Percentiles rank a stretch among this genome's conserved stretches.
Conservation (phyloP, 495 filamentous ascomycete species). For the Penicillium antarcticum region DNA sequence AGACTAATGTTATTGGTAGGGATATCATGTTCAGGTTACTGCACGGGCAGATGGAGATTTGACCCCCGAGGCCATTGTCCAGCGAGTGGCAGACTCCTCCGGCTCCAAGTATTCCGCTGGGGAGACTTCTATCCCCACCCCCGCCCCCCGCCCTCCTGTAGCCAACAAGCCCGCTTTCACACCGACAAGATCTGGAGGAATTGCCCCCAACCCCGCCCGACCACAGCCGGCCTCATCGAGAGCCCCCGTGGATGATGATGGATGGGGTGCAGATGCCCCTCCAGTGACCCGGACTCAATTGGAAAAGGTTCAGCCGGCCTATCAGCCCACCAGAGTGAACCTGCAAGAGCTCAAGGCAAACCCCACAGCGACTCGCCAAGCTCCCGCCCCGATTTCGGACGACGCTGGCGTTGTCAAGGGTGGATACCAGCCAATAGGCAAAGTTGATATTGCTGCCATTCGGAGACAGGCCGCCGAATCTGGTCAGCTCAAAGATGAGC, state of each 20-base stretch:
- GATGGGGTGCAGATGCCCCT: conserved; percentile 95
- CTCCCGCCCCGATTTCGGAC: conserved; percentile 21
- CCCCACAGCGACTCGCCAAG: conserved; percentile 48
- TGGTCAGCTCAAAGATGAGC: conserved; percentile 60
- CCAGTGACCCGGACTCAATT: conserved; percentile 79
- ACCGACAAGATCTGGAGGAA: conserved; percentile 66
- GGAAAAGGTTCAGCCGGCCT: conserved; percentile 91
- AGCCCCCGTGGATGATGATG: conserved; percentile 64
- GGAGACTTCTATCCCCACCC: conserved; percentile 40
- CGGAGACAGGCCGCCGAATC: conserved; percentile 70
- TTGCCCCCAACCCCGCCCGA: conserved; percentile 56
- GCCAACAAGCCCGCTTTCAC: conserved; percentile 88
- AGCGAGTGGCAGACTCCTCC: conserved; percentile 94
- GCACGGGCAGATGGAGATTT: conserved; percentile 88
- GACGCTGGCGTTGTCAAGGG: conserved; percentile 67
- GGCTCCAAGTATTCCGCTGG: conserved; percentile 87
- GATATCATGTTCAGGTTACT: conserved; percentile 96
- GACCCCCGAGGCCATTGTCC: conserved; percentile 78
- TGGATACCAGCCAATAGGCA: conserved; percentile 93
- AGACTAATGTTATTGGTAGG: conserved; percentile 43
- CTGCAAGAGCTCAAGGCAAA: conserved; percentile 71
- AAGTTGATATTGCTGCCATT: conserved; percentile 91
- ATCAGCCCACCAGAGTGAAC: conserved; percentile 91
- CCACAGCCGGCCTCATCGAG: conserved; percentile 41
- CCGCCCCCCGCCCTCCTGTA: conserved; percentile 62